Percentiles rank a stretch among this genome's conserved stretches.
phyloP scores from a whole-genome alignment of 2,329 filamentous ascomycete genomes.

The Chaetomiaceae sp. region DNA sequence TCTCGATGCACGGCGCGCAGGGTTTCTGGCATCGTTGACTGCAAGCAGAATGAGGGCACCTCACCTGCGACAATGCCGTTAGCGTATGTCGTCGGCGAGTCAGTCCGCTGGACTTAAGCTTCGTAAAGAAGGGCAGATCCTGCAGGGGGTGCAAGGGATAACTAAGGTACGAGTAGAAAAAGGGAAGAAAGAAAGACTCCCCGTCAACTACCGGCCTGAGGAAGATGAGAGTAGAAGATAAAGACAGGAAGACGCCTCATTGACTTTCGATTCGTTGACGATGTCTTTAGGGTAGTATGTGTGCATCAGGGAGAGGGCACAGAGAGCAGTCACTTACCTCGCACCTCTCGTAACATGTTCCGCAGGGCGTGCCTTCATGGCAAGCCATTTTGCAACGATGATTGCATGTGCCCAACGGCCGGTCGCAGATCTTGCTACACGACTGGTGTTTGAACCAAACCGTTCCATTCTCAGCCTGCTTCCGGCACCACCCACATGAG shows the following conservation, averaged over 20 bases:
- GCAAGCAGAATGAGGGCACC: constrained; percentile 16
- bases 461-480: constrained; percentile 27
- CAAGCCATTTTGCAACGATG: constrained; percentile 49
- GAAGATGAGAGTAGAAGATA: too few species aligned
- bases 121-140: too few species aligned
- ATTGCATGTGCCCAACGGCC: constrained; percentile 46
- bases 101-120: too few species aligned
- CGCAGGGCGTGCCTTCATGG: constrained; percentile 44
- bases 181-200: too few species aligned
- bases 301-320: not conserved
- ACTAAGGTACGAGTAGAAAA: too few species aligned
- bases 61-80: constrained; percentile 7
- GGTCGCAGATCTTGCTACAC: constrained; percentile 45
- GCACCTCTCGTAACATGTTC: constrained; percentile 44
- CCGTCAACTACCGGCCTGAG: too few species aligned
- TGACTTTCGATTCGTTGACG: too few species aligned
- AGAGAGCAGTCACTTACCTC: constrained; percentile 45
- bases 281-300: constrained; percentile 27
- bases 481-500: constrained; percentile 44
- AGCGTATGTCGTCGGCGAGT: too few species aligned
- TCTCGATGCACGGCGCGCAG: constrained; percentile 20
- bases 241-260: too few species aligned
- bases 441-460: constrained; percentile 37
- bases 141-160: too few species aligned
- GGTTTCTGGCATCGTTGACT: constrained; percentile 13